Percentiles rank a stretch among this genome's conserved stretches.
phyloP scores from a whole-genome alignment of 768 basidiomycete genomes.

The Phylloporus scabripes region DNA sequence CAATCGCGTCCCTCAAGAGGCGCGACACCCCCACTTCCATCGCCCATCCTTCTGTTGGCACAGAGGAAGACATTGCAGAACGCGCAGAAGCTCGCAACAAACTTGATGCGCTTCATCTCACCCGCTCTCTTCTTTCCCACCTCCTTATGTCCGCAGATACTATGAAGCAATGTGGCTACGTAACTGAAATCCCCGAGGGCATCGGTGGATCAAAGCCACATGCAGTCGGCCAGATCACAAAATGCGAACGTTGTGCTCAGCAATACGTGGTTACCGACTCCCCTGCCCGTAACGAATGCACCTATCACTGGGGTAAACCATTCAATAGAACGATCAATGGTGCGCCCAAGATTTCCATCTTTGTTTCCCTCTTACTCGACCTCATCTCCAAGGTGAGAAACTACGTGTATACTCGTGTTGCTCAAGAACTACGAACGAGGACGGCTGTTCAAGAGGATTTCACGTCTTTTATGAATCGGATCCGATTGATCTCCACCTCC shows the following conservation, averaged over 20 bases:
- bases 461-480: slow-evolving; percentile 89
- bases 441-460: slow-evolving; percentile 70
- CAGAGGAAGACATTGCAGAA: slow-evolving; percentile 54
- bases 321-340: slow-evolving; percentile 62
- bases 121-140: slow-evolving; percentile 47
- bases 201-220: slow-evolving; percentile 60
- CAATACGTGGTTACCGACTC: slow-evolving; percentile 62
- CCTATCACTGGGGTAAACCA: slow-evolving; percentile 78
- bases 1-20: slow-evolving; percentile 47
- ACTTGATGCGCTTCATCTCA: slow-evolving; percentile 48
- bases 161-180: slow-evolving; percentile 64
- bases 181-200: slow-evolving; percentile 61
- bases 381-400: slow-evolving; percentile 50
- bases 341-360: slow-evolving; percentile 26
- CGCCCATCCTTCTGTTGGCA: slow-evolving; percentile 72
- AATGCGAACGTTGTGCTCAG: slow-evolving; percentile 76
- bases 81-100: slow-evolving; percentile 53
- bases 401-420: slow-evolving; percentile 76
- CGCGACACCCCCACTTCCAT: slow-evolving; percentile 50
- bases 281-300: slow-evolving; percentile 59
- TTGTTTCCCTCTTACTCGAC: not conserved
- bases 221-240: slow-evolving; percentile 53
- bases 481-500: slow-evolving; percentile 58
- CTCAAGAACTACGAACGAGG: slow-evolving; percentile 49
- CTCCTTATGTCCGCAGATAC: slow-evolving; percentile 55